These are phyloP conservation scores for Suhomyces anneliseae DNA, from an alignment of 1,139 yeast species.

Conservation along the genomic window DNA sequence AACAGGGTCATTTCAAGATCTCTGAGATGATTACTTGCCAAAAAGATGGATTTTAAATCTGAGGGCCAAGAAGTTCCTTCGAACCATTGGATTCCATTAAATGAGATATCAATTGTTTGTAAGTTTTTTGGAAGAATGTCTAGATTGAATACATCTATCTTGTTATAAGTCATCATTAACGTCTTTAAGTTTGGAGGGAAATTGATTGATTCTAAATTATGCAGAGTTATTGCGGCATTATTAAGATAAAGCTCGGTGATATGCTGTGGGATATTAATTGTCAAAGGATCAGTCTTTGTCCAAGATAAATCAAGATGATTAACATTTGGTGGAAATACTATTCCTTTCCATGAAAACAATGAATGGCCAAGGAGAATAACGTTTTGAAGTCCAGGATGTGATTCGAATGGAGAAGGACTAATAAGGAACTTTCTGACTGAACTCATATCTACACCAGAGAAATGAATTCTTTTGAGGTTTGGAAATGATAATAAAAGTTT, in stretches of 20 bases:
- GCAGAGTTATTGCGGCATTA: constrained; percentile 24
- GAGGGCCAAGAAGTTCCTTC: constrained; percentile 29
- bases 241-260: constrained; percentile 33
- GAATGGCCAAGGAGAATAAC: constrained; percentile 37
- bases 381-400: constrained; percentile 19
- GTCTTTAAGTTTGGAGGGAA: constrained; percentile 27
- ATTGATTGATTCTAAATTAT: constrained; percentile 12
- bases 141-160: constrained; percentile 22
- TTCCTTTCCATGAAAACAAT: constrained; percentile 29
- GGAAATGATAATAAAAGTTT: constrained; percentile 24
- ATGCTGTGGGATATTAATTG: constrained; percentile 22
- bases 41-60: constrained; percentile 24
- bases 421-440: constrained; percentile 8
- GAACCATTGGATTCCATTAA: constrained; percentile 19
- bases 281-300: constrained; percentile 21
- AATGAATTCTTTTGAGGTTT: constrained; percentile 33
- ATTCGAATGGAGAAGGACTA: constrained; percentile 3
- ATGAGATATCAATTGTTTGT: constrained; percentile 31
- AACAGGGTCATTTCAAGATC: constrained; percentile 20
- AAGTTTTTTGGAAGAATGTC: constrained; percentile 27
- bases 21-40: constrained; percentile 25
- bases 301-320: constrained; percentile 38
- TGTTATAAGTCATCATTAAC: constrained; percentile 38
- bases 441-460: constrained; percentile 25
- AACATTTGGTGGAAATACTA: constrained; percentile 22